A percentile compares a stretch with the other conserved stretches of the same genome.
Evolutionary conservation across 352 stramenopile species (phyloP).

Genomic region (Globisporangium emineosum): DNA sequence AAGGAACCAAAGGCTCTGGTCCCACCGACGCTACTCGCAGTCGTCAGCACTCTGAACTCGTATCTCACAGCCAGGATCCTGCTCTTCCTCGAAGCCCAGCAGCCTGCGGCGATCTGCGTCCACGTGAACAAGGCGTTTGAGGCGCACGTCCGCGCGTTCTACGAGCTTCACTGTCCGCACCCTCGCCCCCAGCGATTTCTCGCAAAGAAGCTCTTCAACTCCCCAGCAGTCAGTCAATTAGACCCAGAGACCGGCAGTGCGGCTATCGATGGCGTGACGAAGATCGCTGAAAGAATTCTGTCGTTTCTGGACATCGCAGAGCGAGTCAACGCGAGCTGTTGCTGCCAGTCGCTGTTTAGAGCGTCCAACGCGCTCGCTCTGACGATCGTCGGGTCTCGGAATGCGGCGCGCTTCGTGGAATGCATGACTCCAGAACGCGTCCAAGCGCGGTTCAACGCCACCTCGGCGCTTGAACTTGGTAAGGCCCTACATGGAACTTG

Average conservation of each 20-base stretch:
- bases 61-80: constrained; percentile 33
- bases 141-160: constrained; percentile 30
- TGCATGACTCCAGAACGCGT: constrained; percentile 21
- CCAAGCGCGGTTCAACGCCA: constrained; percentile 27
- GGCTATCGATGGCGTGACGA: not conserved
- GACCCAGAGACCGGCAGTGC: not conserved
- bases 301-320: constrained; percentile 24
- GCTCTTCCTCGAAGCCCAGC: constrained; percentile 29
- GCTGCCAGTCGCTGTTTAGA: constrained; percentile 28
- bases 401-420: constrained; percentile 21
- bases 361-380: constrained; percentile 27
- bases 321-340: constrained; percentile 28
- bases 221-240: not conserved
- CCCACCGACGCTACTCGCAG: constrained; percentile 26
- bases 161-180: constrained; percentile 33
- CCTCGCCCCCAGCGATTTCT: constrained; percentile 39
- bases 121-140: constrained; percentile 36
- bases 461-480: constrained; percentile 22
- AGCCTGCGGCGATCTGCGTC: constrained; percentile 27
- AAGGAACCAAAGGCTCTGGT: not conserved
- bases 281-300: constrained; percentile 24
- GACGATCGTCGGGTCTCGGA: constrained; percentile 15
- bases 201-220: constrained; percentile 20
- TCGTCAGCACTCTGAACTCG: constrained; percentile 18
- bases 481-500: too few species aligned